These are phyloP conservation scores for Annulohypoxylon moriforme DNA, from an alignment of 495 filamentous ascomycete genomes.

Conservation along the genomic window DNA sequence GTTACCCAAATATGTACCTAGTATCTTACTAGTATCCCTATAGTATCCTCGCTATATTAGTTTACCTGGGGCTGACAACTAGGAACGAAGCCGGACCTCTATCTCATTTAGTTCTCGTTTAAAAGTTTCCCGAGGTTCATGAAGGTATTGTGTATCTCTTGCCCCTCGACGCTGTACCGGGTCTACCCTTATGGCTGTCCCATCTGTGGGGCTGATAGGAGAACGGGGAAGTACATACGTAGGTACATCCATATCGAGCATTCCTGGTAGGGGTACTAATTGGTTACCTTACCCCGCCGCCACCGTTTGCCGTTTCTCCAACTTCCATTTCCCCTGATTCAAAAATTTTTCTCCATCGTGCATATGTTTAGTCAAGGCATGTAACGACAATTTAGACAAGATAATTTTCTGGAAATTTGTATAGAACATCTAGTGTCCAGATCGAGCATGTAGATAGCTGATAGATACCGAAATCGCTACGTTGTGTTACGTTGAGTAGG, in stretches of 20 bases:
- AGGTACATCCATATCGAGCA: neutral
- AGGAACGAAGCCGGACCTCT: conserved; percentile 11
- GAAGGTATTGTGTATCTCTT: conserved; percentile 24
- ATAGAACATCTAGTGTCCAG: conserved; percentile 11
- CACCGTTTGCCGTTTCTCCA: conserved; percentile 38
- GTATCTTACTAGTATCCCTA: neutral
- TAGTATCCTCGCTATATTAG: conserved; percentile 4
- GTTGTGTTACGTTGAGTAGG: neutral
- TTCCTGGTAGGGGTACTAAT: neutral
- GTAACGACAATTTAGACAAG: conserved; percentile 37
- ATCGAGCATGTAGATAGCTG: conserved; percentile 8
- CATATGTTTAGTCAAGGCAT: conserved; percentile 9
- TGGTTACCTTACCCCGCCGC: conserved; percentile 23
- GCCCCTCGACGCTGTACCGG: conserved; percentile 23
- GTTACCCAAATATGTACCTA: neutral
- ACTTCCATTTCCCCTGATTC: conserved; percentile 39
- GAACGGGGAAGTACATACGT: conserved; percentile 24
- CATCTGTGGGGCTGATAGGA: conserved; percentile 17
- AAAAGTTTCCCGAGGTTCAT: conserved; percentile 38
- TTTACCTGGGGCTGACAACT: neutral
- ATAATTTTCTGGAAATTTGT: conserved; percentile 37
- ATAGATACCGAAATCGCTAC: conserved; percentile 2
- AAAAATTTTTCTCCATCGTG: conserved; percentile 6
- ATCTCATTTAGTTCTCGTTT: conserved; percentile 13
- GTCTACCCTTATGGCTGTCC: conserved; percentile 29